Conservation (phyloP, 2,329 filamentous ascomycete species). For the Talaromyces funiculosus region DNA sequence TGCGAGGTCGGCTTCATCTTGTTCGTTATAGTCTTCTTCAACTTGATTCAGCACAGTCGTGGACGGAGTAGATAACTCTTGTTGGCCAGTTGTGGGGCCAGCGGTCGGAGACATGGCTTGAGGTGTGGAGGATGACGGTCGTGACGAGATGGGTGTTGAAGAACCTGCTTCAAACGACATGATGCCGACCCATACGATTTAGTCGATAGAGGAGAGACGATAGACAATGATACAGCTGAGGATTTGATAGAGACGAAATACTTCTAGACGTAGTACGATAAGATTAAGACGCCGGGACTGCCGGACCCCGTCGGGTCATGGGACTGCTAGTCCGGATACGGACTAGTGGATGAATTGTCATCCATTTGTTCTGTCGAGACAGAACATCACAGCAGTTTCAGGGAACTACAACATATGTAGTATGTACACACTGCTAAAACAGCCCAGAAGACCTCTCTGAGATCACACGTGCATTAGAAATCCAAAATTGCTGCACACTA, state of each 20-base stretch:
- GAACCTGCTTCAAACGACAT: slow-evolving; percentile 12
- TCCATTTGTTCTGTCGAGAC: background rate
- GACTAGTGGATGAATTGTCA: background rate
- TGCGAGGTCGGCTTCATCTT: background rate
- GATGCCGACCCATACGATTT: background rate
- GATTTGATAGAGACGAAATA: background rate
- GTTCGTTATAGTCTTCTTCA: background rate
- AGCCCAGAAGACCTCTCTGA: too few species aligned
- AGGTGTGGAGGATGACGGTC: background rate
- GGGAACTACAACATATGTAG: too few species aligned
- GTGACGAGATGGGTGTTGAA: background rate
- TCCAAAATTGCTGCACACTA: too few species aligned
- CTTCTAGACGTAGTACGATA: too few species aligned
- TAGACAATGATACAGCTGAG: background rate
- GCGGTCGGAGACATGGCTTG: background rate
- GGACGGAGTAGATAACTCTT: background rate
- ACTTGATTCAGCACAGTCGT: background rate
- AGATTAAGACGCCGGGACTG: background rate
- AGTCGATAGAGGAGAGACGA: background rate
- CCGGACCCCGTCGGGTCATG: background rate
- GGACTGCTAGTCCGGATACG: background rate
- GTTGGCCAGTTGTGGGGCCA: background rate
- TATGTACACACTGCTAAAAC: too few species aligned
- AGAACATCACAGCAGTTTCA: background rate
- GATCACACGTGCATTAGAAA: too few species aligned